Evolutionary conservation across 768 basidiomycete species (phyloP).

Genomic region (Amanita rubescens): DNA sequence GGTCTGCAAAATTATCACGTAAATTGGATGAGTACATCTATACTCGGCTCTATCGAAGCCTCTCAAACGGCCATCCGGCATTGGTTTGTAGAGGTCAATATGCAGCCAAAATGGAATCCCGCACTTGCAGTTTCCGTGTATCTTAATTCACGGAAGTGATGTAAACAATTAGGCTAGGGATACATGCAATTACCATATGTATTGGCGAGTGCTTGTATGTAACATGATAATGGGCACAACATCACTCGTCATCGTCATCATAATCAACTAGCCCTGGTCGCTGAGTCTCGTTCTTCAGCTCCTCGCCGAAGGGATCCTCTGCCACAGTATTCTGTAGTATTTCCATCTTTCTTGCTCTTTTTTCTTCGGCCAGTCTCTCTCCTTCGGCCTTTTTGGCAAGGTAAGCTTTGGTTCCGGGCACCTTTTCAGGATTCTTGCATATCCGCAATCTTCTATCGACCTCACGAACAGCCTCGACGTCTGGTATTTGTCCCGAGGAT

Average conservation of each 20-base stretch:
- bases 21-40: neutral
- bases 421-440: conserved; percentile 96
- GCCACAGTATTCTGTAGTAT: conserved; percentile 37
- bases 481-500: conserved; percentile 51
- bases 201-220: neutral
- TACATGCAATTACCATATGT: conserved; percentile 18
- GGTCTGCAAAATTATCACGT: neutral
- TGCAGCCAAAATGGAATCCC: conserved; percentile 45
- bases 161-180: conserved; percentile 11
- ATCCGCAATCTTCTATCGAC: conserved; percentile 80
- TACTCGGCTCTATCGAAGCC: conserved; percentile 53
- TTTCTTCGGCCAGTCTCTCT: conserved; percentile 62
- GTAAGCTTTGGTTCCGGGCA: conserved; percentile 83
- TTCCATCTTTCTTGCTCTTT: conserved; percentile 55
- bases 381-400: conserved; percentile 63
- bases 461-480: conserved; percentile 79
- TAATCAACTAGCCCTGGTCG: conserved; percentile 42
- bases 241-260: conserved; percentile 49
- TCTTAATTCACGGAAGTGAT: neutral
- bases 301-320: conserved; percentile 67
- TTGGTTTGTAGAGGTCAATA: conserved; percentile 51
- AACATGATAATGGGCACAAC: neutral
- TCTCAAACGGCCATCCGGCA: conserved; percentile 30
- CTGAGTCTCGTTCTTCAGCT: conserved; percentile 27
- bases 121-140: neutral